Evolutionary conservation across 1,284 basidiomycete genomes (phyloP), one percentile per base, ranked within the genome.

Genomic region (Pholiota adiposa): DNA sequence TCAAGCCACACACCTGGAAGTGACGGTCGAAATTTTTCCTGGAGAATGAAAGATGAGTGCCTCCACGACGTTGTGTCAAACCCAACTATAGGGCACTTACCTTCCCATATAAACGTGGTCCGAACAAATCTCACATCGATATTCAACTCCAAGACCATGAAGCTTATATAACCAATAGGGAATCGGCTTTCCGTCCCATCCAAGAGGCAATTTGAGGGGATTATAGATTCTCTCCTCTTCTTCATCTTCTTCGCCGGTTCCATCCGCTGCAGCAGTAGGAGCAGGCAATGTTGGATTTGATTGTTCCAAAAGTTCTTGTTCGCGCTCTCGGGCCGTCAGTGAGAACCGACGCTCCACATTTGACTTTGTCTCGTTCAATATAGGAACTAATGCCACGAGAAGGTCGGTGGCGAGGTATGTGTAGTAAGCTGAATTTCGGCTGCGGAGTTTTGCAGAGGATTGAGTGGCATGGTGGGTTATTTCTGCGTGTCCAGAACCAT

Each of bases 141-240:
- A 99, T 75, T 98, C 96, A 52, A 98, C 96, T 27, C 97, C 96
- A 21, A 99, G 81, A 1, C 97, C 97, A 74, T 99, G 97, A 55
- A 99, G 79, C 76, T 98, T 99, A 81, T 97, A 99, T 61, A 99
- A 73, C 97, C 97, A 99, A 74, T 96, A 98, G 16, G 97, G 97
- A 69, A 99, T 99, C 16, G 97, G 96, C 72, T 97, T 97, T 41
- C 96, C 96, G 72, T 98, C 96, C 96, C 96, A 98, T 1, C 97
- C 97, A 2, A 99, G 83, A 9, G 97, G 97, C 41, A 99, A 80
- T 77, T 98, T 98, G 56, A 99, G 85, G 40, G 97, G 97, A 72
- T 99, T 99, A 77, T 99, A 99, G 51, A 98, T 95, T 66, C 92
- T 87, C 64, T 94, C 94, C 69, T 97, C 94, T 65, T 96, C 96